Conservation (phyloP, 768 basidiomycete species). For the Trametes maxima region DNA sequence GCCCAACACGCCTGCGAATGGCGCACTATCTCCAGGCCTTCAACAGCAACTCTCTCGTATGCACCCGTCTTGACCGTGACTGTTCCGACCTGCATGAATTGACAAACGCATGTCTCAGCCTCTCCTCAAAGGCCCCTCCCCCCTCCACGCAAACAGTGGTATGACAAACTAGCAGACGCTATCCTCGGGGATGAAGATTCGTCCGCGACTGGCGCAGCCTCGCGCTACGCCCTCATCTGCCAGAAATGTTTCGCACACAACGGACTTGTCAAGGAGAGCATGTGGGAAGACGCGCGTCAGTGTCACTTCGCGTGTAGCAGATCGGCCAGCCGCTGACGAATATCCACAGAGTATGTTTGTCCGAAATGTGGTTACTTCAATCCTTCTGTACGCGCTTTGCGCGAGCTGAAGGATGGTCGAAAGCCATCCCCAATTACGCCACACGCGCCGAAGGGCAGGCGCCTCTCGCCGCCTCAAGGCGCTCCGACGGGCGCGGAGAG, state of each 20-base stretch:
- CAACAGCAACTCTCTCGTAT: constrained; percentile 44
- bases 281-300: constrained; percentile 84
- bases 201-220: constrained; percentile 38
- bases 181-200: constrained; percentile 76
- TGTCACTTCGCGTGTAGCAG: constrained; percentile 22
- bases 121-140: constrained; percentile 45
- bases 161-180: constrained; percentile 86
- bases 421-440: constrained; percentile 12
- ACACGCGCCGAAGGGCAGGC: background rate
- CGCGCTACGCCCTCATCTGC: constrained; percentile 85
- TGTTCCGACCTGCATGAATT: background rate
- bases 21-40: constrained; percentile 30
- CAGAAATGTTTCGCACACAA: constrained; percentile 87
- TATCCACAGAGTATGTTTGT: constrained; percentile 73
- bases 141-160: constrained; percentile 74
- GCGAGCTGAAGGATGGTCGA: constrained; percentile 19
- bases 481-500: background rate
- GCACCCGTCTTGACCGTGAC: constrained; percentile 5
- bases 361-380: constrained; percentile 89
- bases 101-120: constrained; percentile 30
- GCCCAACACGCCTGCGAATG: constrained; percentile 25
- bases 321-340: background rate
- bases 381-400: constrained; percentile 39
- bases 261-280: constrained; percentile 79
- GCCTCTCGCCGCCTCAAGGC: constrained; percentile 11